phyloP scores from a whole-genome alignment of 306 rosid genomes.

The Morella rubra region DNA sequence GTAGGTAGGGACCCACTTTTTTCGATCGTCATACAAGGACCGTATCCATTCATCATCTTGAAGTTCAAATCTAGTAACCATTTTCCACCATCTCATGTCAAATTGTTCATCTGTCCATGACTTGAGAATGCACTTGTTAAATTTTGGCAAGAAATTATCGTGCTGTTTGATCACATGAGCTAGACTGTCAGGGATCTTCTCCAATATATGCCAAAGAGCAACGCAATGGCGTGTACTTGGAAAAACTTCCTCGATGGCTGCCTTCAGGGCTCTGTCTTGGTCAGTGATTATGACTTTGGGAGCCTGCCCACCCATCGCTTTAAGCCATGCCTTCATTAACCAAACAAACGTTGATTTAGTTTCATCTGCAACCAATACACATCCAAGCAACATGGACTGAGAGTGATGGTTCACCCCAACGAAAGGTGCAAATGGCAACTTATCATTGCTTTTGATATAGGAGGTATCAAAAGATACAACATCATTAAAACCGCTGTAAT shows the following conservation, averaged over 20 bases:
- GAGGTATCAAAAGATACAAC: constrained; percentile 57
- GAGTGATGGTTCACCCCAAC: constrained; percentile 60
- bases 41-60: constrained; percentile 50
- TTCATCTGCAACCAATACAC: constrained; percentile 54
- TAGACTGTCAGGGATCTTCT: constrained; percentile 54
- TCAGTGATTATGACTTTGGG: constrained; percentile 54
- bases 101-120: constrained; percentile 54
- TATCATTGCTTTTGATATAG: constrained; percentile 46
- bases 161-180: constrained; percentile 48
- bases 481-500: constrained; percentile 47
- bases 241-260: constrained; percentile 53
- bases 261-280: constrained; percentile 49
- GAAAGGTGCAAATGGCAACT: constrained; percentile 55
- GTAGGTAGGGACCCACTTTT: constrained; percentile 55
- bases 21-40: constrained; percentile 49
- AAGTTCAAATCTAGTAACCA: constrained; percentile 56
- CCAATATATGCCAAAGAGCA: constrained; percentile 51
- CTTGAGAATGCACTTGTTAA: constrained; percentile 50
- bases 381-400: constrained; percentile 60
- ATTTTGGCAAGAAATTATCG: constrained; percentile 44
- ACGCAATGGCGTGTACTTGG: constrained; percentile 55
- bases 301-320: constrained; percentile 58
- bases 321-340: constrained; percentile 60
- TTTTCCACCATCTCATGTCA: constrained; percentile 60
- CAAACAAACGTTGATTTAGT: constrained; percentile 49